Conservation (phyloP, 1,284 basidiomycete genomes). For the Irpex sp. region DNA sequence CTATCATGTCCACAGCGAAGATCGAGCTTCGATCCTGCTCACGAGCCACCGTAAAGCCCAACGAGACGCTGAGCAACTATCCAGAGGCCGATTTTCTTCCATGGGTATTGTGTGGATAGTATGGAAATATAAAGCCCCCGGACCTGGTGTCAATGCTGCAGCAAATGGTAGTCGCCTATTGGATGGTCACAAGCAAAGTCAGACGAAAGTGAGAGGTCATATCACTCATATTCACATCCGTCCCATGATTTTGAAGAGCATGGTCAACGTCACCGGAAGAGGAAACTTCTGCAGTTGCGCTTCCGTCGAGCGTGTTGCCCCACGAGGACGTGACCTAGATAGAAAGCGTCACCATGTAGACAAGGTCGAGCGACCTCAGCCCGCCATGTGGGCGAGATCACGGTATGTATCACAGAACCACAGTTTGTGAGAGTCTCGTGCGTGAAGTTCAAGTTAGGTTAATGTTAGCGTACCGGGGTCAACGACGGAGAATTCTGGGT, state of each 20-base stretch:
- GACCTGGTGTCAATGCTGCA: neutral
- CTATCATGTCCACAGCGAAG: neutral
- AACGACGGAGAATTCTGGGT: neutral
- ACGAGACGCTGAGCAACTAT: neutral
- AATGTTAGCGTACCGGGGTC: neutral
- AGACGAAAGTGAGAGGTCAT: neutral
- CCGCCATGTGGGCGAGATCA: neutral
- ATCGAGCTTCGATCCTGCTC: neutral
- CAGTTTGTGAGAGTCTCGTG: neutral
- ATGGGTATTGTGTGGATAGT: neutral
- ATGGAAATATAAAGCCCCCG: neutral
- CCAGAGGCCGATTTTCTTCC: neutral
- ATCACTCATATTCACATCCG: neutral
- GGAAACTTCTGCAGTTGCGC: neutral
- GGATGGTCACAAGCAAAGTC: neutral
- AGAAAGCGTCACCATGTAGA: neutral
- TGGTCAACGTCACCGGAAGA: neutral
- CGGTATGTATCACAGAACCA: neutral
- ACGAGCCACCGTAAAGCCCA: neutral
- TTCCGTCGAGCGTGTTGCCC: neutral
- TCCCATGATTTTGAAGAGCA: neutral
- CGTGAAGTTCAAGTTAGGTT: neutral
- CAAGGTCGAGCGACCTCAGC: neutral
- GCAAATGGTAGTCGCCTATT: neutral
- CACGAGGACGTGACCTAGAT: neutral